Conservation (phyloP, 352 stramenopile genomes). For the Halophytophthora batemanensis region DNA sequence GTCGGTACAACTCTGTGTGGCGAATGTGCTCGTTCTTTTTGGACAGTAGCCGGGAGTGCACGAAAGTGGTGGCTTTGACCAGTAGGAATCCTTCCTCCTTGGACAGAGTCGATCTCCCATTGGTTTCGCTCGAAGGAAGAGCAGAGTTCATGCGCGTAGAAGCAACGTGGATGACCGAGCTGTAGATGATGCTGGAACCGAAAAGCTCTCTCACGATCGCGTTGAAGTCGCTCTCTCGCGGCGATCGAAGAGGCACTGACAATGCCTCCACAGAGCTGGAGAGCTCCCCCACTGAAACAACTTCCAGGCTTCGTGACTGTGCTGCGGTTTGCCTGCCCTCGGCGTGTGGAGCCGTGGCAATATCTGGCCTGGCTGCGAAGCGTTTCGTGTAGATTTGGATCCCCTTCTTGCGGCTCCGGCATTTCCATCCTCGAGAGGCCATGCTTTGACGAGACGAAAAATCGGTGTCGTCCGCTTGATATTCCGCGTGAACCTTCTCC, state of each 20-base stretch:
- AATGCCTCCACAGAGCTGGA: no score
- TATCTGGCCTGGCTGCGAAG: slow-evolving; percentile 10
- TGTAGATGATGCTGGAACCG: slow-evolving; percentile 44
- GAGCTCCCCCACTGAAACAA: no score
- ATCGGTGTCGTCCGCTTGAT: no score
- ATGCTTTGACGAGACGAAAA: no score
- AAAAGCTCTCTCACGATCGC: slow-evolving; percentile 34
- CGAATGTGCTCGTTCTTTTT: slow-evolving; percentile 44
- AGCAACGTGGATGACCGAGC: slow-evolving; percentile 29
- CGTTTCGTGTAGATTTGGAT: slow-evolving; percentile 24
- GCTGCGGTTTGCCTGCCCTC: neutral
- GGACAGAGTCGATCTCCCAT: no score
- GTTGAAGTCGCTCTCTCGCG: slow-evolving; percentile 35
- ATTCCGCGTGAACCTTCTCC: no score
- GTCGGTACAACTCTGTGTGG: slow-evolving; percentile 30
- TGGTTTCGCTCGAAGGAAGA: neutral
- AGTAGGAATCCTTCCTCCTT: no score
- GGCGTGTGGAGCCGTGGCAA: slow-evolving; percentile 1
- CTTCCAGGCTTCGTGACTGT: neutral
- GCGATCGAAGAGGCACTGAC: slow-evolving; percentile 17
- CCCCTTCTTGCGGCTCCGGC: slow-evolving; percentile 20
- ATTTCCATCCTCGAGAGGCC: slow-evolving; percentile 14
- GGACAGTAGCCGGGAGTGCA: slow-evolving; percentile 21
- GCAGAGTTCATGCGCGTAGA: neutral
- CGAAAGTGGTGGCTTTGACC: slow-evolving; percentile 36